A percentile compares a stretch with the other conserved stretches of the same genome.
Evolutionary conservation across 495 filamentous ascomycete species (phyloP).

Genomic region (Penicillium coprophilum): DNA sequence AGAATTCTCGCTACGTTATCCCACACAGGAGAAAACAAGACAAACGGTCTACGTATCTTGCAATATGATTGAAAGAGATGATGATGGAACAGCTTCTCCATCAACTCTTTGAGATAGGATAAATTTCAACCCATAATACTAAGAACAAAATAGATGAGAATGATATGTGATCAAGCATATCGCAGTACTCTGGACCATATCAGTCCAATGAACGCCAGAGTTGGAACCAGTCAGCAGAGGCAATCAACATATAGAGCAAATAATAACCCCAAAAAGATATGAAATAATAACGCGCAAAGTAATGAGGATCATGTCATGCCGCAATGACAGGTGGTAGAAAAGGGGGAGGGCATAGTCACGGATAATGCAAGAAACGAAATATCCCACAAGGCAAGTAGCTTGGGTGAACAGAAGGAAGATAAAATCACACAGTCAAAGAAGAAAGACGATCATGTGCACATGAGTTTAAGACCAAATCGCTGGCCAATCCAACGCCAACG

Average conservation of each 20-base stretch:
- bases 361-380: constrained; percentile 12
- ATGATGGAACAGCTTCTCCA: not conserved
- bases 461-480: constrained; percentile 23
- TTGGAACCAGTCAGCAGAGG: constrained; percentile 8
- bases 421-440: constrained; percentile 27
- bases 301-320: constrained; percentile 19
- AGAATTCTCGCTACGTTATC: not conserved
- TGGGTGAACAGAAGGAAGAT: constrained; percentile 13
- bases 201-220: constrained; percentile 23
- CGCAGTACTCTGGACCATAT: constrained; percentile 12
- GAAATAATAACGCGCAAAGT: constrained; percentile 9
- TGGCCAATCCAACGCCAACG: constrained; percentile 29
- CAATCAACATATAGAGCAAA: constrained; percentile 14
- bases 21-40: not conserved
- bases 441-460: constrained; percentile 31
- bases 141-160: not conserved
- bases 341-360: constrained; percentile 1
- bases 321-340: constrained; percentile 7
- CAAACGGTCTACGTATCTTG: not conserved
- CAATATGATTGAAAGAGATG: not conserved
- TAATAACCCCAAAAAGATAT: constrained; percentile 20
- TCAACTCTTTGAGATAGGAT: constrained; percentile 14
- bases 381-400: constrained; percentile 8
- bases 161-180: constrained; percentile 11
- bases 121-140: not conserved